Evolutionary conservation across 805 yeast genomes (phyloP).

Genomic region (Metschnikowia rubicola): DNA sequence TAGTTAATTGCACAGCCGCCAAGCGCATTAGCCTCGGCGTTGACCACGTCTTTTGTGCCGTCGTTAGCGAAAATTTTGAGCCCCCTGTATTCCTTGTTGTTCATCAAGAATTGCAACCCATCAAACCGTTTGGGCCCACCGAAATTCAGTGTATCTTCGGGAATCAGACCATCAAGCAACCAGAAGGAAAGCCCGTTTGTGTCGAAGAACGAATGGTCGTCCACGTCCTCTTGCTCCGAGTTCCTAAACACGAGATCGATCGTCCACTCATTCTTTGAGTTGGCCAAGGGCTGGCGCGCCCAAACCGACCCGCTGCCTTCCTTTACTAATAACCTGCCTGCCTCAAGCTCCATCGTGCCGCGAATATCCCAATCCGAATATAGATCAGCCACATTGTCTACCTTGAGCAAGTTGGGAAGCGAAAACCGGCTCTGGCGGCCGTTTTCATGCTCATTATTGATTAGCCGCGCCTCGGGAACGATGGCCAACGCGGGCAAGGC

Average conservation of each 20-base stretch:
- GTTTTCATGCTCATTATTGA: constrained; percentile 5
- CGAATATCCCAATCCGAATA: constrained; percentile 35
- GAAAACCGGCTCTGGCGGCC: constrained; percentile 20
- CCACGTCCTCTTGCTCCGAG: constrained; percentile 37
- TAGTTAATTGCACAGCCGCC: constrained; percentile 58
- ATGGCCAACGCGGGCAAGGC: constrained; percentile 13
- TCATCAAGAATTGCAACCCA: constrained; percentile 62
- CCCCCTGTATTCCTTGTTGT: constrained; percentile 47
- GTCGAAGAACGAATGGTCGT: constrained; percentile 25
- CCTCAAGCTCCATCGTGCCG: constrained; percentile 41
- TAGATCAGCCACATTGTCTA: constrained; percentile 25
- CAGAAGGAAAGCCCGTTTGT: constrained; percentile 60
- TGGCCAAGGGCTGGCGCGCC: constrained; percentile 28
- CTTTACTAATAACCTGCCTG: constrained; percentile 48
- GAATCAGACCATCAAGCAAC: constrained; percentile 36
- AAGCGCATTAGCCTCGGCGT: constrained; percentile 34
- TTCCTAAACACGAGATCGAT: constrained; percentile 63
- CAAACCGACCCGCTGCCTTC: constrained; percentile 45
- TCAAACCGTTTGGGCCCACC: constrained; percentile 57
- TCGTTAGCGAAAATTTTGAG: constrained; percentile 60
- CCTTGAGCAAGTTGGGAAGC: constrained; percentile 36
- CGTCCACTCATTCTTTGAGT: constrained; percentile 44
- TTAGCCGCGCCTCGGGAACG: constrained; percentile 15
- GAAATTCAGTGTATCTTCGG: constrained; percentile 32
- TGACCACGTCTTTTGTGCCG: constrained; percentile 40